These are phyloP conservation scores for Nannochloris sp. DNA, from an alignment of 139 green algal species.

Conservation along the genomic window DNA sequence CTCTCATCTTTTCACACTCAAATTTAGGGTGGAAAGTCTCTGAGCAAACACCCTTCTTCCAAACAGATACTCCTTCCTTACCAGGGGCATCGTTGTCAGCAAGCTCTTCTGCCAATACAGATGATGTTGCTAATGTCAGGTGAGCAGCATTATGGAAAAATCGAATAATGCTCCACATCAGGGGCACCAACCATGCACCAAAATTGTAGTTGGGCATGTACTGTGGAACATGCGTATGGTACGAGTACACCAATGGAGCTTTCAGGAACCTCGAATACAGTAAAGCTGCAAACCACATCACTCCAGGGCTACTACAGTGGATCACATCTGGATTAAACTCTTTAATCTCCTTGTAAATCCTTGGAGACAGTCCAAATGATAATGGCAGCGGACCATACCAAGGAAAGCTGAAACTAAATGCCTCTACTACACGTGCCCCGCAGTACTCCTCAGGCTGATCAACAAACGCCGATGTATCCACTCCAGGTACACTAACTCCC, in stretches of 20 bases:
- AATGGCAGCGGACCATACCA: slow-evolving; percentile 36
- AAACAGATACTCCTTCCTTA: slow-evolving; percentile 49
- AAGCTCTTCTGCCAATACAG: slow-evolving; percentile 16
- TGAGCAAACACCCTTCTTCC: slow-evolving; percentile 51
- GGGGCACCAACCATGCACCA: slow-evolving; percentile 57
- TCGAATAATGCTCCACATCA: slow-evolving; percentile 88
- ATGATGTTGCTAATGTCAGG: slow-evolving; percentile 62
- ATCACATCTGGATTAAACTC: slow-evolving; percentile 32
- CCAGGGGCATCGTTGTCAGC: not conserved
- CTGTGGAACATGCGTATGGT: slow-evolving; percentile 97
- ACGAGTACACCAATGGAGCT: slow-evolving; percentile 84
- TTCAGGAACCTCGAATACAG: slow-evolving; percentile 83
- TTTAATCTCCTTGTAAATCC: slow-evolving; percentile 43
- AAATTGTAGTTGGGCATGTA: slow-evolving; percentile 83
- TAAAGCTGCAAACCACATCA: slow-evolving; percentile 58
- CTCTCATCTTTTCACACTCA: slow-evolving; percentile 53
- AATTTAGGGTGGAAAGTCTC: slow-evolving; percentile 81
- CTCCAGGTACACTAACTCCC: slow-evolving; percentile 18
- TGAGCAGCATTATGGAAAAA: slow-evolving; percentile 62
- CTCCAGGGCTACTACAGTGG: slow-evolving; percentile 28
- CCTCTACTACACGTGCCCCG: slow-evolving; percentile 23
- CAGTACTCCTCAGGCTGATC: slow-evolving; percentile 27
- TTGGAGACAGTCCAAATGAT: slow-evolving; percentile 34
- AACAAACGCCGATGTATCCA: slow-evolving; percentile 18
- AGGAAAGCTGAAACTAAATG: slow-evolving; percentile 30